phyloP scores from a whole-genome alignment of 768 basidiomycete species.

The Porphyrellus cyaneotinctus region DNA sequence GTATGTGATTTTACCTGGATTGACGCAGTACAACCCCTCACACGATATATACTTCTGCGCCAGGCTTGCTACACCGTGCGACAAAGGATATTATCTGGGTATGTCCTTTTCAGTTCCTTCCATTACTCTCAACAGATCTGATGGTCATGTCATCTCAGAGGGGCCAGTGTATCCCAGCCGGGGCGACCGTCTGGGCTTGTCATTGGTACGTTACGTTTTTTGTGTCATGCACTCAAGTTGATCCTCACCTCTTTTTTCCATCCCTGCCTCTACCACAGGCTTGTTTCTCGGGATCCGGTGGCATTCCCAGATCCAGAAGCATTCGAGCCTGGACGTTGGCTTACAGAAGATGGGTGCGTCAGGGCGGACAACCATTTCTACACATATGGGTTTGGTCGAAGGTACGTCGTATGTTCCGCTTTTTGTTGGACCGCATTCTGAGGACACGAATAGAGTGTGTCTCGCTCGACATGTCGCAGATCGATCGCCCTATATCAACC shows the following conservation, averaged over 20 bases:
- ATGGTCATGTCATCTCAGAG: neutral
- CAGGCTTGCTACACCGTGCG: conserved; percentile 56
- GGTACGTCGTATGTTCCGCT: neutral
- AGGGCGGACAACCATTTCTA: conserved; percentile 1
- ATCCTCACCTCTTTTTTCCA: too few species aligned
- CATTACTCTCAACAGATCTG: too few species aligned
- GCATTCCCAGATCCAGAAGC: conserved; percentile 14
- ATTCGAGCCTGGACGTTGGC: conserved; percentile 10
- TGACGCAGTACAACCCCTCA: too few species aligned
- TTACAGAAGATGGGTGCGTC: neutral
- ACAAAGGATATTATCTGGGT: conserved; percentile 63
- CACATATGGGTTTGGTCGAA: neutral
- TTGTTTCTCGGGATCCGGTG: conserved; percentile 10
- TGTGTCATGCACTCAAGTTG: too few species aligned
- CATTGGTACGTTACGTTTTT: conserved; percentile 9
- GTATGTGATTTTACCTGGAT: conserved; percentile 13
- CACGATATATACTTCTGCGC: neutral
- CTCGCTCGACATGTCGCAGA: conserved; percentile 49
- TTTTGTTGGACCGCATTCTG: neutral
- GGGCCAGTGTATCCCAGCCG: conserved; percentile 11
- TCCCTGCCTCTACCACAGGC: conserved; percentile 4
- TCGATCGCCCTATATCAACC: conserved; percentile 55
- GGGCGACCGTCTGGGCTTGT: conserved; percentile 10
- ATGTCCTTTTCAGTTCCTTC: neutral
- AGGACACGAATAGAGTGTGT: conserved; percentile 40